A percentile compares a stretch with the other conserved stretches of the same genome.
Evolutionary conservation across 2,329 filamentous ascomycete species (phyloP).

Genomic region (Apiospora aurea): DNA sequence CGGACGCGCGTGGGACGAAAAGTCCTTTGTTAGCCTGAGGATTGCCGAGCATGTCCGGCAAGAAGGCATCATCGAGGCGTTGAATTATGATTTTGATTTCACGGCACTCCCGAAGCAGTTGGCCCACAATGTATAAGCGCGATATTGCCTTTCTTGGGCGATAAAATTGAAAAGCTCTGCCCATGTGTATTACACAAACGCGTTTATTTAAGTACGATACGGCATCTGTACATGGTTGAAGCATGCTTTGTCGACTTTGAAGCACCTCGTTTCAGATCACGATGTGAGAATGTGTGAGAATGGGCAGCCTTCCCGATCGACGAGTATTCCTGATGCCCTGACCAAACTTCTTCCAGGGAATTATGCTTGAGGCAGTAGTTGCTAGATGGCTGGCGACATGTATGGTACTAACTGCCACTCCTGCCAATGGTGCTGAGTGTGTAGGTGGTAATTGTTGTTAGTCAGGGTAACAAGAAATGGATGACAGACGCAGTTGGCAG

Average conservation of each 20-base stretch:
- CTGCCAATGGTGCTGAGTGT: background rate
- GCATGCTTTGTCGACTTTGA: background rate
- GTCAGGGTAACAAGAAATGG: background rate
- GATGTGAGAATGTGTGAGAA: background rate
- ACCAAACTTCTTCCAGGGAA: background rate
- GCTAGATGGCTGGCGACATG: too few relatives aligned
- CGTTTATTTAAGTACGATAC: background rate
- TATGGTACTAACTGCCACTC: too few relatives aligned
- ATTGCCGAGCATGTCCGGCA: conserved; percentile 14
- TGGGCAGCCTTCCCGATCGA: background rate
- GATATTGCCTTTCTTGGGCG: background rate
- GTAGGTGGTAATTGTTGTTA: background rate
- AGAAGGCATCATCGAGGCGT: conserved; percentile 16
- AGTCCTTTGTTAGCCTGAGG: conserved; percentile 5
- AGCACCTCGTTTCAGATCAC: background rate
- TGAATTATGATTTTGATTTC: conserved; percentile 19
- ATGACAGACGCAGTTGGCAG: background rate
- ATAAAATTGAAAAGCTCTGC: background rate
- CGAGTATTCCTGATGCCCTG: background rate
- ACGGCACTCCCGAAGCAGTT: background rate
- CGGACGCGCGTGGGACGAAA: conserved; percentile 6
- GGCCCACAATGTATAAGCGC: background rate
- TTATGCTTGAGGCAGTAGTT: background rate
- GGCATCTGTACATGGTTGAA: background rate
- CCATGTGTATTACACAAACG: background rate